Evolutionary conservation across 495 filamentous ascomycete species (phyloP), one percentile per base, ranked within the genome.

Genomic region (Echria macrotheca): DNA sequence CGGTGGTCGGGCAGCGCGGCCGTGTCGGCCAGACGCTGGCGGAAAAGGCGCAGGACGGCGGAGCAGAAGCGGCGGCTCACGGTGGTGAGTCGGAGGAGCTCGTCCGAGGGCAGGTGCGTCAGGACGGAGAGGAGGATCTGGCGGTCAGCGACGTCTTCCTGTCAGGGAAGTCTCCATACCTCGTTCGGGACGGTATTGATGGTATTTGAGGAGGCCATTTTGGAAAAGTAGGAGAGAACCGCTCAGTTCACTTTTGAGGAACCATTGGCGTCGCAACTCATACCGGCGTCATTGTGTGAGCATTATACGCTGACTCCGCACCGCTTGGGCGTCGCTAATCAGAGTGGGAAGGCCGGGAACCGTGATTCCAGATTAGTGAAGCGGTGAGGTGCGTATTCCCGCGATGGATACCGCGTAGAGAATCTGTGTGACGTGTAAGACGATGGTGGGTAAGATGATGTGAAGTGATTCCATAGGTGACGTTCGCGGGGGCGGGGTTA

Each of bases 61-160:
- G 79, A 75, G 62, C 83, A 75, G 65, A 91, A 82, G 23, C 79
- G 84, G 53, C 73, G 81, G 50, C 72, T 87, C 53, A 87, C 72
- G 28, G 71, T 50, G 47, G 77, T 67, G 29, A 88, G 63, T 21
- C 75, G 75, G 28, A 91, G 74, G 36, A 93, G 76, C 26, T 67
- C 49, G 28, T 59, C 64, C 4, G 85, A 85, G 5, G 79, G 65
- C 50, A 89, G 70, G n/a, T 65, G 60, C 9, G 68, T 69, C 50
- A 93, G 70, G 55, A 87, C 79, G 39, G 78, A 66, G 41, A 85
- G 68, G 35, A 90, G 75, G 44, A 93, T 74, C 87, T 91, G 47
- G 33, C 2, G 23, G 33, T 37, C 36, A 15, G 3, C 23, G 11
- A 32, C 24, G 18, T 14, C 11, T 21, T 23, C 10, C 33, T 8